Percentiles rank a stretch among this genome's conserved stretches.
phyloP scores from a whole-genome alignment of 2,329 filamentous ascomycete genomes.

The Colletotrichum camelliae region DNA sequence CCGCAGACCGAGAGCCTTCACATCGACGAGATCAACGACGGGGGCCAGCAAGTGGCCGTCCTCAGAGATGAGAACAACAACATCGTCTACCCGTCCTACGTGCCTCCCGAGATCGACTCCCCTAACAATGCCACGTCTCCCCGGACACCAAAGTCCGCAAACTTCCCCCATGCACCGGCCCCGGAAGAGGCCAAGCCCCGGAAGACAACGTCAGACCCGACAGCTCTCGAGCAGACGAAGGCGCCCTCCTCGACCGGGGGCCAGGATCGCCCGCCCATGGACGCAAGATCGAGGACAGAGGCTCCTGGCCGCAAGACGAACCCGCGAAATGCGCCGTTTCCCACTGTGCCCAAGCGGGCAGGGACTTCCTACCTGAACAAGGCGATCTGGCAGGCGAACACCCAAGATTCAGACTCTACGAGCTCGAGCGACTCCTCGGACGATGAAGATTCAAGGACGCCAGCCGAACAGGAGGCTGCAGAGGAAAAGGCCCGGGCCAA shows the following conservation, averaged over 20 bases:
- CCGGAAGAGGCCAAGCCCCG: neutral
- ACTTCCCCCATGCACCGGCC: neutral
- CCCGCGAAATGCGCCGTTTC: constrained; percentile 18
- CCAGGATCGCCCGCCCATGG: constrained; percentile 17
- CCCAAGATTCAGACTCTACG: constrained; percentile 25
- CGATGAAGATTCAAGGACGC: constrained; percentile 18
- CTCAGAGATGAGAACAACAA: constrained; percentile 34
- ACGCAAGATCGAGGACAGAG: constrained; percentile 28
- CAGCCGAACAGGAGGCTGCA: neutral
- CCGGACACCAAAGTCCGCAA: neutral
- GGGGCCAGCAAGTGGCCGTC: constrained; percentile 32
- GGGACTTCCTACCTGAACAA: constrained; percentile 34
- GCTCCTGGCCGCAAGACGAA: constrained; percentile 11
- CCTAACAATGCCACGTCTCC: neutral
- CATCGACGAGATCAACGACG: constrained; percentile 28
- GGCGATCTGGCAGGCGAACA: constrained; percentile 26
- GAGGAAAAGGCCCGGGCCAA: constrained; percentile 2
- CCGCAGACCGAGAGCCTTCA: constrained; percentile 24
- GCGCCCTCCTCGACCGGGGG: neutral
- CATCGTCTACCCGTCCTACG: constrained; percentile 35
- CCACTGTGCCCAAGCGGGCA: constrained; percentile 25
- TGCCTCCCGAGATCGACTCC: constrained; percentile 33
- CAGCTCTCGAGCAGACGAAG: neutral
- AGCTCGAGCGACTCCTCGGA: constrained; percentile 29
- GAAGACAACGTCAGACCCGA: constrained; percentile 21